Evolutionary conservation across 1,284 basidiomycete species (phyloP).

Genomic region (Leccinum subrobustum): DNA sequence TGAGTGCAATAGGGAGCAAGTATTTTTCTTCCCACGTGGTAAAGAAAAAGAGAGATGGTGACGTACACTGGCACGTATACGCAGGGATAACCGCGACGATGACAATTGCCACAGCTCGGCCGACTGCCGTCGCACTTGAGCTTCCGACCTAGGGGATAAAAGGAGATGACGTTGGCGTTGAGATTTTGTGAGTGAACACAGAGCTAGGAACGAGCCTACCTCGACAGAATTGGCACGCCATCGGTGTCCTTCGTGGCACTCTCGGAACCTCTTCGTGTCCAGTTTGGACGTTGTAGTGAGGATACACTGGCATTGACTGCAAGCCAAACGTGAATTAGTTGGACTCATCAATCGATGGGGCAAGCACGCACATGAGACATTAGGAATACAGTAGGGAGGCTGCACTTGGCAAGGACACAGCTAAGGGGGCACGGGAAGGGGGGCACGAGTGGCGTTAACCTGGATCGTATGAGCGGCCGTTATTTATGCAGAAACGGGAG

Average conservation of each 20-base stretch:
- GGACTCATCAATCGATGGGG: neutral
- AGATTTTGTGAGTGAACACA: neutral
- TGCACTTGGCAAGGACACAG: conserved; percentile 7
- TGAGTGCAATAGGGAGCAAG: neutral
- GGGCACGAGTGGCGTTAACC: conserved; percentile 6
- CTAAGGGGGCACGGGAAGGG: conserved; percentile 11
- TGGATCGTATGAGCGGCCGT: conserved; percentile 13
- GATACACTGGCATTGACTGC: conserved; percentile 13
- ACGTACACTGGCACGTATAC: conserved; percentile 55
- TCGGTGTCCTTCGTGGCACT: conserved; percentile 49
- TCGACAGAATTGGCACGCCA: conserved; percentile 60
- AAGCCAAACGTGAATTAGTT: neutral
- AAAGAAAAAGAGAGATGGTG: neutral
- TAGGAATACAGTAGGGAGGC: conserved; percentile 1
- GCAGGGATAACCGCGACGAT: conserved; percentile 48
- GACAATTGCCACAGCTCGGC: conserved; percentile 55
- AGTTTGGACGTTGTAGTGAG: conserved; percentile 12
- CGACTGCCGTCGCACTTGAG: conserved; percentile 57
- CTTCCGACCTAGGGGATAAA: conserved; percentile 47
- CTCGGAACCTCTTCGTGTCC: conserved; percentile 33
- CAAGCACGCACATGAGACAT: conserved; percentile 29
- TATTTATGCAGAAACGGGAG: conserved; percentile 32
- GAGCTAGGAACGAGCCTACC: conserved; percentile 34
- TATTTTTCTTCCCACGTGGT: conserved; percentile 5
- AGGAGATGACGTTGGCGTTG: neutral